These are phyloP conservation scores for Tricholomella constricta DNA, from an alignment of 768 basidiomycete species.

Conservation along the genomic window DNA sequence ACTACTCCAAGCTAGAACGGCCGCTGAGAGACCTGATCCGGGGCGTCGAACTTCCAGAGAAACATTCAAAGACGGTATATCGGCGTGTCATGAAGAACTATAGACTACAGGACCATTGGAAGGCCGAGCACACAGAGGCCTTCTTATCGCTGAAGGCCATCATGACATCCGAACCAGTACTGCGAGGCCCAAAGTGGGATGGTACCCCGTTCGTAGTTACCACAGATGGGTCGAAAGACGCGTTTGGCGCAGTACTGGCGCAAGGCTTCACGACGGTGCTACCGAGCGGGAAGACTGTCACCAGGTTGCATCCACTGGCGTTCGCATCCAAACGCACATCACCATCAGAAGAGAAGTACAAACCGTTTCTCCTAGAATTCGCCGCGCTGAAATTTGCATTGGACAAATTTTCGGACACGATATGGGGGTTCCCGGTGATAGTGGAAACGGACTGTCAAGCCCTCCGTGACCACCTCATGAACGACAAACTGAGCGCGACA, in stretches of 20 bases:
- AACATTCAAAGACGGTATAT: slow-evolving; percentile 25
- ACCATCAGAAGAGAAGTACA: slow-evolving; percentile 25
- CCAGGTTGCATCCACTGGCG: slow-evolving; percentile 25
- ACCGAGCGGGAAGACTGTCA: neutral
- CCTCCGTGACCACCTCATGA: slow-evolving; percentile 20
- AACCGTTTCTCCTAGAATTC: slow-evolving; percentile 22
- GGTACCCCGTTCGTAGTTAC: slow-evolving; percentile 34
- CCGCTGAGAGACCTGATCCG: slow-evolving; percentile 32
- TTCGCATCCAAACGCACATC: slow-evolving; percentile 35
- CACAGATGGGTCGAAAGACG: slow-evolving; percentile 24
- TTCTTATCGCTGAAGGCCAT: slow-evolving; percentile 33
- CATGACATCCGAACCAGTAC: slow-evolving; percentile 33
- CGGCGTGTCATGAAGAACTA: slow-evolving; percentile 21
- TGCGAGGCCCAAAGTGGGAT: slow-evolving; percentile 31
- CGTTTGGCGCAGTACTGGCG: no score
- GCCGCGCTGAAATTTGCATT: no score
- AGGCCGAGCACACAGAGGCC: slow-evolving; percentile 16
- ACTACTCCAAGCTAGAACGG: slow-evolving; percentile 32
- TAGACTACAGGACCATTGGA: neutral
- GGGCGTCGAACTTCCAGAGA: slow-evolving; percentile 18
- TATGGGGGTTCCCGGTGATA: slow-evolving; percentile 30
- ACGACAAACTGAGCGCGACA: slow-evolving; percentile 12
- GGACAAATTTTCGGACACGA: no score
- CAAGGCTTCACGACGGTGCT: neutral
- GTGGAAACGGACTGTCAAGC: slow-evolving; percentile 30